A percentile compares a stretch with the other conserved stretches of the same genome.
phyloP scores from a whole-genome alignment of 179 eudicot species.

The Beta macrorhiza region DNA sequence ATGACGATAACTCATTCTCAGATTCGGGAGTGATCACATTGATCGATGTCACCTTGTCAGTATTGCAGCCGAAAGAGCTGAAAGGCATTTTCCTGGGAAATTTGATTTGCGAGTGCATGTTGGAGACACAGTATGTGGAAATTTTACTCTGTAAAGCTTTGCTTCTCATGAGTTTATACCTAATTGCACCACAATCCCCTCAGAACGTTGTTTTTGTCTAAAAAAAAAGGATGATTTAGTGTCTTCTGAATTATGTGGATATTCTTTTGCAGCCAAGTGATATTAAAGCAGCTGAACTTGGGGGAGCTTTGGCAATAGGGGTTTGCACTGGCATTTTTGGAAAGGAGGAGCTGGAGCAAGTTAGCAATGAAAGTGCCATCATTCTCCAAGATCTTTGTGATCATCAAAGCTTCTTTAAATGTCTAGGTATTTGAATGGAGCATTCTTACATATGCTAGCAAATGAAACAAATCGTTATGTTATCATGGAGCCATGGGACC shows the following conservation, averaged over 20 bases:
- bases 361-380: constrained; percentile 25
- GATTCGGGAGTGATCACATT: constrained; percentile 35
- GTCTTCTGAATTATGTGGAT: neutral
- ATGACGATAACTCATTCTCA: constrained; percentile 7
- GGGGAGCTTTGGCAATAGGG: constrained; percentile 28
- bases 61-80: constrained; percentile 29
- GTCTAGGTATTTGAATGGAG: constrained; percentile 20
- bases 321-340: constrained; percentile 27
- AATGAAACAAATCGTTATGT: neutral
- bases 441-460: neutral
- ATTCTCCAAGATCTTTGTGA: constrained; percentile 29
- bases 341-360: constrained; percentile 26
- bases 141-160: neutral
- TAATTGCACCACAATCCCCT: neutral
- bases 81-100: constrained; percentile 18
- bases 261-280: constrained; percentile 23
- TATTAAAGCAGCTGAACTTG: constrained; percentile 27
- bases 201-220: neutral
- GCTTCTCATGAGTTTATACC: neutral
- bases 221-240: neutral
- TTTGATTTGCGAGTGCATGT: constrained; percentile 30
- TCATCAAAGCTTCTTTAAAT: constrained; percentile 10
- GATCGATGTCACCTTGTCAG: constrained; percentile 28
- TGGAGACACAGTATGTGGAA: constrained; percentile 29
- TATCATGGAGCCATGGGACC: neutral